Evolutionary conservation across 1,139 yeast species (phyloP).

Genomic region (Debaryomyces udenii): DNA sequence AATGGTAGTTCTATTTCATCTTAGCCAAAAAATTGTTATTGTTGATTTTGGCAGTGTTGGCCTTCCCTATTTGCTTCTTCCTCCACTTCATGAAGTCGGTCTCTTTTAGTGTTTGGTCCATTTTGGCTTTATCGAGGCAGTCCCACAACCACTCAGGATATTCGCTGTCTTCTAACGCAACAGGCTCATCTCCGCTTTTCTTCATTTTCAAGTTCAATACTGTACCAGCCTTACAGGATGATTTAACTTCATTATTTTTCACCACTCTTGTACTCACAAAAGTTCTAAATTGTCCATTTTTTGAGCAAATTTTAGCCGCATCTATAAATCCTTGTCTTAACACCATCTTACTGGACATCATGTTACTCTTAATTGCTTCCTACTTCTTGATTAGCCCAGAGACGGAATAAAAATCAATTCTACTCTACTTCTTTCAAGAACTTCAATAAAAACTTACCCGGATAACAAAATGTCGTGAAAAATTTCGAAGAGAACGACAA

Average conservation of each 20-base stretch:
- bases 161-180: conserved; percentile 83
- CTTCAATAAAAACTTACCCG: conserved; percentile 7
- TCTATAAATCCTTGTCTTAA: background rate
- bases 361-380: no score
- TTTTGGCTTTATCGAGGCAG: conserved; percentile 66
- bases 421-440: no score
- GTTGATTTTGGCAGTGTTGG: conserved; percentile 71
- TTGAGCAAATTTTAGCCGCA: background rate
- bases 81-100: conserved; percentile 69
- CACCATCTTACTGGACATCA: background rate
- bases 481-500: conserved; percentile 5
- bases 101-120: conserved; percentile 53
- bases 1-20: conserved; percentile 29
- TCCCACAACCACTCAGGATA: conserved; percentile 97
- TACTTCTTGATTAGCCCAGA: no score
- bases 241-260: conserved; percentile 21
- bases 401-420: no score
- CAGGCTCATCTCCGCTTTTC: conserved; percentile 84
- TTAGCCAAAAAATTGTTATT: conserved; percentile 72
- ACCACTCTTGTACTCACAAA: background rate
- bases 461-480: conserved; percentile 5
- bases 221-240: conserved; percentile 75
- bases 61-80: conserved; percentile 66
- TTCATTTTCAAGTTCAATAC: conserved; percentile 73
- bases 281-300: background rate